A percentile compares a stretch with the other conserved stretches of the same genome.
Evolutionary conservation across 148 eudicot genomes (phyloP).

Genomic region (Tetragonia tetragonoides): DNA sequence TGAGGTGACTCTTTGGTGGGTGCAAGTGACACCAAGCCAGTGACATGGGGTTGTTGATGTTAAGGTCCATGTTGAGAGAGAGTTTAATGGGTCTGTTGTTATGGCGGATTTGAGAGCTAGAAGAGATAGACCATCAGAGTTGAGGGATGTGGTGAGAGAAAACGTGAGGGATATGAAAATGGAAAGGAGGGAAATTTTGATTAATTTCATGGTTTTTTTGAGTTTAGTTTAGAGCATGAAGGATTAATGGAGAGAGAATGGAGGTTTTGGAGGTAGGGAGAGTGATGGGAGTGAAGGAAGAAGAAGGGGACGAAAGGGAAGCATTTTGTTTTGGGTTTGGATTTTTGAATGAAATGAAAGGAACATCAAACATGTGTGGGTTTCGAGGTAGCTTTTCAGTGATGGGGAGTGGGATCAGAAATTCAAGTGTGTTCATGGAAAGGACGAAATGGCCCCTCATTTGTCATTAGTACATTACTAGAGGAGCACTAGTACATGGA

Average conservation of each 20-base stretch:
- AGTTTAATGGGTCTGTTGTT: slow-evolving; percentile 52
- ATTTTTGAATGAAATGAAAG: neutral
- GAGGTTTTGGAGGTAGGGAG: neutral
- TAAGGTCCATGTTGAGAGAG: slow-evolving; percentile 57
- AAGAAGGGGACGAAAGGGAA: slow-evolving; percentile 23
- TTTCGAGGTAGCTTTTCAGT: slow-evolving; percentile 27
- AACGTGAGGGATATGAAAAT: neutral
- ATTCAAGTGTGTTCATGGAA: too few species aligned
- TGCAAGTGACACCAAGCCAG: slow-evolving; percentile 72
- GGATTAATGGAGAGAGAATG: neutral
- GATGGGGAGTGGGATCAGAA: too few species aligned
- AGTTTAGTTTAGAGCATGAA: neutral
- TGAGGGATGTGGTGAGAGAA: slow-evolving; percentile 25
- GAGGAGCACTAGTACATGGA: too few species aligned
- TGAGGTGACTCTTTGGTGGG: slow-evolving; percentile 39
- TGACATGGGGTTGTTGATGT: slow-evolving; percentile 55
- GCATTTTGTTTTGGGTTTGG: slow-evolving; percentile 19
- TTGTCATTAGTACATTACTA: too few species aligned
- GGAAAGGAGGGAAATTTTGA: slow-evolving; percentile 4
- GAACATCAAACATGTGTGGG: slow-evolving; percentile 5
- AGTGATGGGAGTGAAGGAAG: too few species aligned
- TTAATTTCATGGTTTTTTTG: slow-evolving; percentile 9
- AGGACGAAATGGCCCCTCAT: too few species aligned
- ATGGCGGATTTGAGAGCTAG: slow-evolving; percentile 83
- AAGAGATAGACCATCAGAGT: slow-evolving; percentile 79